Evolutionary conservation across 768 basidiomycete species (phyloP).

Genomic region (Panellus pusillus): DNA sequence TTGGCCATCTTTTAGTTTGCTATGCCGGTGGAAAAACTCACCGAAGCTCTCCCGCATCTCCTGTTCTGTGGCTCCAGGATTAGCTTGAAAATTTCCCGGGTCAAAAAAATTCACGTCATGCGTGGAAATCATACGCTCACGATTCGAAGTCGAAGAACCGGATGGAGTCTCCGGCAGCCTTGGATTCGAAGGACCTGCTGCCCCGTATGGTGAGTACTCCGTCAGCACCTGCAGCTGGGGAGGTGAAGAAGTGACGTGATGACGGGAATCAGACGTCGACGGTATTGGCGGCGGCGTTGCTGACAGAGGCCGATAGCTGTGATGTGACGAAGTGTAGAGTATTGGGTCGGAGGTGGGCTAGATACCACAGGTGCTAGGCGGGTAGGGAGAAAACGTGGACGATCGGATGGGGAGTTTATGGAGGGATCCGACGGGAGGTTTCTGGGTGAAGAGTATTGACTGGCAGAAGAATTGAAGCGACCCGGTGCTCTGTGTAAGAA

Average conservation of each 20-base stretch:
- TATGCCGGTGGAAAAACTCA: neutral
- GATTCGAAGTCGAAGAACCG: neutral
- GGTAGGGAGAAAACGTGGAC: neutral
- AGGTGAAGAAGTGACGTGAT: neutral
- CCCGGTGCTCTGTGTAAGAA: neutral
- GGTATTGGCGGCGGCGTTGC: neutral
- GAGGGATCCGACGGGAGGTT: neutral
- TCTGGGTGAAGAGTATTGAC: slow-evolving; percentile 2
- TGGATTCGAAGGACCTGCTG: slow-evolving; percentile 9
- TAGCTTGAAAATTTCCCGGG: slow-evolving; percentile 2
- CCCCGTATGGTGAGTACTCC: neutral
- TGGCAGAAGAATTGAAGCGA: slow-evolving; percentile 9
- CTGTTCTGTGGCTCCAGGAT: slow-evolving; percentile 16
- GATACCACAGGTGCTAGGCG: neutral
- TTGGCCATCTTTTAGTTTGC: neutral
- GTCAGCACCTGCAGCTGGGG: slow-evolving; percentile 2
- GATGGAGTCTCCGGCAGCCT: neutral
- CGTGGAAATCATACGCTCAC: neutral
- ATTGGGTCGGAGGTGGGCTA: neutral
- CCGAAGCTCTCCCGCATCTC: slow-evolving; percentile 19
- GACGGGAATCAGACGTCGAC: slow-evolving; percentile 6
- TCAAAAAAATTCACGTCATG: no score
- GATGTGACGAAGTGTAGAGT: neutral
- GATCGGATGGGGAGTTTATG: neutral
- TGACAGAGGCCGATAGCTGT: neutral